phyloP scores from a whole-genome alignment of 208 protist genomes.

The Leishmania guyanensis region DNA sequence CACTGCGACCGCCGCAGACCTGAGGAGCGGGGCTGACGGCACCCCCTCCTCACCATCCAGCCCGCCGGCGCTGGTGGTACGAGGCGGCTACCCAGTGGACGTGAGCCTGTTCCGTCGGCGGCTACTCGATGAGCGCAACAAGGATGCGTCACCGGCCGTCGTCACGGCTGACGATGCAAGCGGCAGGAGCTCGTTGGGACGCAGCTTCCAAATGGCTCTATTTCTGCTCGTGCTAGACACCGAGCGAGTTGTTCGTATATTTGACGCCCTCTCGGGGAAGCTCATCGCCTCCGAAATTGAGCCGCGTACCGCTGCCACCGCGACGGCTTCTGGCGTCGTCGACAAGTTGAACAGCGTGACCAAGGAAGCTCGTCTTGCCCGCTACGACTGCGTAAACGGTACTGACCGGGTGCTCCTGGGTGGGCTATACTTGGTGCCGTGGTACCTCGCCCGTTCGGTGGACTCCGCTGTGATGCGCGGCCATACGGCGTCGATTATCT shows the following conservation, averaged over 20 bases:
- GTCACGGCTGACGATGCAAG: neutral
- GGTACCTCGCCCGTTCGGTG: conserved; percentile 45
- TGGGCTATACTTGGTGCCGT: conserved; percentile 64
- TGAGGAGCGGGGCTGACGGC: neutral
- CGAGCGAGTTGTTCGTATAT: conserved; percentile 69
- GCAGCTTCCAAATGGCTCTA: conserved; percentile 26
- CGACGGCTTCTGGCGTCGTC: neutral
- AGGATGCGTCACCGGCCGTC: neutral
- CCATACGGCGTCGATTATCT: conserved; percentile 68
- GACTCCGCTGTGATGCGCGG: conserved; percentile 53
- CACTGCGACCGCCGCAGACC: conserved; percentile 8
- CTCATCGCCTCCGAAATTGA: conserved; percentile 24
- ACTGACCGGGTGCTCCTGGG: conserved; percentile 71
- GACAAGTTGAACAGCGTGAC: neutral
- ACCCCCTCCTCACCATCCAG: neutral
- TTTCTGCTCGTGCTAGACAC: conserved; percentile 77
- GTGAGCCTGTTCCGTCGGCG: conserved; percentile 64
- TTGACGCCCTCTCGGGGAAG: conserved; percentile 60
- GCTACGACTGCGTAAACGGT: conserved; percentile 63
- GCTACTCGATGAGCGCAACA: neutral
- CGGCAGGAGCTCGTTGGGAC: neutral
- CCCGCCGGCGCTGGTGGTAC: conserved; percentile 11
- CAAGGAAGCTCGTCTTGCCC: conserved; percentile 55
- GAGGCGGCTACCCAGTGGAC: conserved; percentile 76
- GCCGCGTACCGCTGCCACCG: neutral